These are phyloP conservation scores for Bremia lactucae DNA, from an alignment of 352 stramenopile species.

Conservation along the genomic window DNA sequence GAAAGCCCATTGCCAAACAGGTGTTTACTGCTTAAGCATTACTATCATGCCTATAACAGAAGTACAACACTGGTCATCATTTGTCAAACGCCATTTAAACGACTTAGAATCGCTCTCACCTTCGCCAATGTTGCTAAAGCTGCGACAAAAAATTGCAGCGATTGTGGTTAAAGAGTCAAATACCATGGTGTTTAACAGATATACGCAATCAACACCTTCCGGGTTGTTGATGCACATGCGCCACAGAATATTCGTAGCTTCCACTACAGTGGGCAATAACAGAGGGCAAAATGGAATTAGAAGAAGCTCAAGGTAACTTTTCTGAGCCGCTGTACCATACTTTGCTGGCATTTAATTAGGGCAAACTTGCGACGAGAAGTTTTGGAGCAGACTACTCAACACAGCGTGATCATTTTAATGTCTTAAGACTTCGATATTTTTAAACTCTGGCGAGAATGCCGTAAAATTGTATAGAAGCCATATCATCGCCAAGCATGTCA, in stretches of 20 bases:
- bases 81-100: slow-evolving; percentile 69
- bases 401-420: too few species aligned
- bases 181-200: slow-evolving; percentile 74
- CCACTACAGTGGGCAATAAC: slow-evolving; percentile 46
- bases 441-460: too few species aligned
- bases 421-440: too few species aligned
- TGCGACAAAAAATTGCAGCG: slow-evolving; percentile 71
- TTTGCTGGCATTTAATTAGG: too few species aligned
- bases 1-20: slow-evolving; percentile 80
- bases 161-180: slow-evolving; percentile 84
- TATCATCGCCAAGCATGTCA: too few species aligned
- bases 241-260: too few species aligned
- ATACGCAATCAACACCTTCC: slow-evolving; percentile 74
- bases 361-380: too few species aligned
- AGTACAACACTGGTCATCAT: slow-evolving; percentile 77
- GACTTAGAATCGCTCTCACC: slow-evolving; percentile 64
- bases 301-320: neutral
- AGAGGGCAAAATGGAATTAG: neutral
- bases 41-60: slow-evolving; percentile 81
- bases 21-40: slow-evolving; percentile 84
- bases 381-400: too few species aligned
- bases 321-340: too few species aligned
- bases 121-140: slow-evolving; percentile 68
- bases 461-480: too few species aligned
- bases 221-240: slow-evolving; percentile 69